A percentile compares a stretch with the other conserved stretches of the same genome.
phyloP scores from a whole-genome alignment of 2,329 filamentous ascomycete species.

The Xylariaceae sp. region DNA sequence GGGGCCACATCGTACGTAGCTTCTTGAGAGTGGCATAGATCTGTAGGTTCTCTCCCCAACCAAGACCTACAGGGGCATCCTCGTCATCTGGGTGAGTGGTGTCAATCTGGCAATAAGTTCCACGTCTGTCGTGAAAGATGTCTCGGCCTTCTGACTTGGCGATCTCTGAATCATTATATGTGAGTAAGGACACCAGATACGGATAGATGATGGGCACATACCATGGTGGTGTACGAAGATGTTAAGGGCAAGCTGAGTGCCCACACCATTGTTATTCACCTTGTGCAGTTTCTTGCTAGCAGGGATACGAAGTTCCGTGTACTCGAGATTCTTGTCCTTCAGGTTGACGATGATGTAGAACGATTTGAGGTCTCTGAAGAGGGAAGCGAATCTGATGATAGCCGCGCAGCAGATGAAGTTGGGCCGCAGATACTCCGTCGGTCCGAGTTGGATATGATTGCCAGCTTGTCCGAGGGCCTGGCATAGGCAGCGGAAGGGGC shows the following conservation, averaged over 20 bases:
- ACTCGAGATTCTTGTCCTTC: not conserved
- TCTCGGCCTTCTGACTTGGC: conserved; percentile 9
- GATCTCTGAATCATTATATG: conserved; percentile 9
- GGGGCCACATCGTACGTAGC: not conserved
- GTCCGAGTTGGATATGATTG: not conserved
- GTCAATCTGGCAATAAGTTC: conserved; percentile 21
- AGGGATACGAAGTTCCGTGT: not conserved
- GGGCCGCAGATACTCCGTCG: not conserved
- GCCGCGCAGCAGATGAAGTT: not conserved
- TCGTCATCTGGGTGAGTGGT: not conserved
- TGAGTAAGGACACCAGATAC: not conserved
- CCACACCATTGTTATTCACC: too few species aligned
- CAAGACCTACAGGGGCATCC: not conserved
- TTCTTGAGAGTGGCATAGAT: not conserved
- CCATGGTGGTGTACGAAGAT: too few species aligned
- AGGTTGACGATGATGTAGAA: conserved; percentile 31
- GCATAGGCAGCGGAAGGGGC: not conserved
- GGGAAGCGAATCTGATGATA: conserved; percentile 14
- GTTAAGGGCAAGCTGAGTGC: too few species aligned
- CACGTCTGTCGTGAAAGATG: conserved; percentile 17
- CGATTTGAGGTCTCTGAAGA: conserved; percentile 28
- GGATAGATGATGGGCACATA: too few species aligned
- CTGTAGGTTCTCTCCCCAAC: not conserved
- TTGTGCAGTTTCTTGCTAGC: not conserved
- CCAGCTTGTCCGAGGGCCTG: not conserved